Evolutionary conservation across 2,329 filamentous ascomycete species (phyloP).

Genomic region (Fusarium goolgardi): DNA sequence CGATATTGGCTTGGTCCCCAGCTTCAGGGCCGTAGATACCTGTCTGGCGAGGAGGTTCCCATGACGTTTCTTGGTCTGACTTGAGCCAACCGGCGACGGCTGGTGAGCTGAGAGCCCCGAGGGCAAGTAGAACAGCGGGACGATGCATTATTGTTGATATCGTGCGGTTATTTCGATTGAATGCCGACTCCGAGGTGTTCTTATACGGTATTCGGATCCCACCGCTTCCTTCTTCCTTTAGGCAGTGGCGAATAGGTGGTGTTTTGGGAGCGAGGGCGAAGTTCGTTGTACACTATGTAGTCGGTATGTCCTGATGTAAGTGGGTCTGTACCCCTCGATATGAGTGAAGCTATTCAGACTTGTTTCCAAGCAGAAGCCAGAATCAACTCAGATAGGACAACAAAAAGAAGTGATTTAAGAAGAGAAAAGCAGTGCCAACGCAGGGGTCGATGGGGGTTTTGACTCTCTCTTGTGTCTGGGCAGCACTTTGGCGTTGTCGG

Average conservation of each 20-base stretch:
- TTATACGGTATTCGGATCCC: background rate
- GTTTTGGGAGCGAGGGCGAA: background rate
- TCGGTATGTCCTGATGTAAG: slow-evolving; percentile 1
- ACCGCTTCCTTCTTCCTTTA: background rate
- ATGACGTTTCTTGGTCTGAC: slow-evolving; percentile 44
- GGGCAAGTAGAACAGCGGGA: slow-evolving; percentile 39
- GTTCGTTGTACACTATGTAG: background rate
- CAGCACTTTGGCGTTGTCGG: slow-evolving; percentile 15
- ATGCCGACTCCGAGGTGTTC: background rate
- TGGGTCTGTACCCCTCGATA: slow-evolving; percentile 7
- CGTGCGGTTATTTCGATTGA: background rate
- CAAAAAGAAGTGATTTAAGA: background rate
- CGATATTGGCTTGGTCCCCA: slow-evolving; percentile 42
- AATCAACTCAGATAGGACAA: slow-evolving; percentile 5
- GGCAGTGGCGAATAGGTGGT: background rate
- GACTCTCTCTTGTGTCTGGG: slow-evolving; percentile 26
- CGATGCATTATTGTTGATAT: slow-evolving; percentile 31
- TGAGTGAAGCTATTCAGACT: slow-evolving; percentile 27
- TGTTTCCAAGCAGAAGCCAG: slow-evolving; percentile 9
- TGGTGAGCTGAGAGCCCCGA: slow-evolving; percentile 42
- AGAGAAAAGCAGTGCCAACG: background rate
- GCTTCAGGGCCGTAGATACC: slow-evolving; percentile 21
- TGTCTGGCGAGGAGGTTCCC: slow-evolving; percentile 49
- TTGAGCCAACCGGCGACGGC: slow-evolving; percentile 43
- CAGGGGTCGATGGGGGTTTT: slow-evolving; percentile 37